phyloP scores from a whole-genome alignment of 1,284 basidiomycete genomes.

The Thelephora terrestris region DNA sequence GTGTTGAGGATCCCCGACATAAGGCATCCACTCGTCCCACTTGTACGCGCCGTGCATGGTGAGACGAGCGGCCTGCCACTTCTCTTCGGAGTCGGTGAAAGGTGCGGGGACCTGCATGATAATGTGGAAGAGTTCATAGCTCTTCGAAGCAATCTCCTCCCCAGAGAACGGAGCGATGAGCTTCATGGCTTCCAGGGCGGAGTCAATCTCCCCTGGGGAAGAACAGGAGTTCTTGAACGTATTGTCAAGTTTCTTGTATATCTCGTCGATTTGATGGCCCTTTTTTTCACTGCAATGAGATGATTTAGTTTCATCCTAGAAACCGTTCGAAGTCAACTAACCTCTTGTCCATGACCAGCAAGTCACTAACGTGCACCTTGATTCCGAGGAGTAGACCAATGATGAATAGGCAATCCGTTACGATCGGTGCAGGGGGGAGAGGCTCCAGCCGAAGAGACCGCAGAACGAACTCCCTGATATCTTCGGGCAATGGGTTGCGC shows the following conservation, averaged over 20 bases:
- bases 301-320: too few species aligned
- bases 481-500: neutral
- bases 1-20: neutral
- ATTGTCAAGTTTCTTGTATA: too few species aligned
- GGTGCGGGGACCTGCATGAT: too few species aligned
- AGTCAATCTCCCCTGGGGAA: too few species aligned
- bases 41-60: neutral
- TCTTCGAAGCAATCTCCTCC: too few species aligned
- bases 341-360: neutral
- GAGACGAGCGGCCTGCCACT: neutral
- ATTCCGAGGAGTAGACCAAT: neutral
- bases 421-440: neutral
- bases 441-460: too few species aligned
- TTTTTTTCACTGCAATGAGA: too few species aligned
- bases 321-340: neutral
- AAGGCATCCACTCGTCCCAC: neutral
- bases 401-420: neutral
- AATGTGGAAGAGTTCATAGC: too few species aligned
- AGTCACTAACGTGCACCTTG: neutral
- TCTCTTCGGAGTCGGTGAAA: neutral
- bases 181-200: too few species aligned
- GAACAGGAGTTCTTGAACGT: neutral
- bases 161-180: too few species aligned
- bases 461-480: neutral
- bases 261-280: too few species aligned